Evolutionary conservation across 768 basidiomycete species (phyloP).

Genomic region (Phlebiopsis gigantea): DNA sequence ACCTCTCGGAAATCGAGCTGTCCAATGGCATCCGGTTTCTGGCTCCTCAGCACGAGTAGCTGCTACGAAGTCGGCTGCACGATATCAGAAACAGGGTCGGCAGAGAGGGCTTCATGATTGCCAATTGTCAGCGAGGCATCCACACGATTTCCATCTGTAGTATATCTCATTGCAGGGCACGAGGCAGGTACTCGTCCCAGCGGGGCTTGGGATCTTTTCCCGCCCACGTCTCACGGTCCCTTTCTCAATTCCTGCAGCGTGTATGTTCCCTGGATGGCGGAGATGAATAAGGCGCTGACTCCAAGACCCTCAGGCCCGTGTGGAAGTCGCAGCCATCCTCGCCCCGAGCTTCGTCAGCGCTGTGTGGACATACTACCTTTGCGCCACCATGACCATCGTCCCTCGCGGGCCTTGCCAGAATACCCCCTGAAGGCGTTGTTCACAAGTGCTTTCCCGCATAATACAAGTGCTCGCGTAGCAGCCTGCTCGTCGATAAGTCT

Average conservation of each 20-base stretch:
- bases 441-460: no score
- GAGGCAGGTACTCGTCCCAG: background rate
- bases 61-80: background rate
- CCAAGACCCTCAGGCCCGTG: background rate
- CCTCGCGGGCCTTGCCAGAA: no score
- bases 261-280: background rate
- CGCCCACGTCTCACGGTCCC: background rate
- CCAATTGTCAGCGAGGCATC: background rate
- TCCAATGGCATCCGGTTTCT: background rate
- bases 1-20: background rate
- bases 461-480: no score
- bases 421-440: no score
- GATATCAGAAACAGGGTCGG: background rate
- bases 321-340: background rate
- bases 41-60: background rate
- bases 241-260: background rate
- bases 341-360: background rate
- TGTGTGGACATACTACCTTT: background rate
- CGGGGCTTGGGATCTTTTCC: background rate
- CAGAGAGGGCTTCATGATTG: background rate
- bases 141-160: background rate
- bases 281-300: background rate
- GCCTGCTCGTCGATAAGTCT: no score
- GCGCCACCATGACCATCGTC: background rate
- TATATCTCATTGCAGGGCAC: background rate